phyloP scores from a whole-genome alignment of 2,329 filamentous ascomycete species.

The Colletotrichum costaricense region DNA sequence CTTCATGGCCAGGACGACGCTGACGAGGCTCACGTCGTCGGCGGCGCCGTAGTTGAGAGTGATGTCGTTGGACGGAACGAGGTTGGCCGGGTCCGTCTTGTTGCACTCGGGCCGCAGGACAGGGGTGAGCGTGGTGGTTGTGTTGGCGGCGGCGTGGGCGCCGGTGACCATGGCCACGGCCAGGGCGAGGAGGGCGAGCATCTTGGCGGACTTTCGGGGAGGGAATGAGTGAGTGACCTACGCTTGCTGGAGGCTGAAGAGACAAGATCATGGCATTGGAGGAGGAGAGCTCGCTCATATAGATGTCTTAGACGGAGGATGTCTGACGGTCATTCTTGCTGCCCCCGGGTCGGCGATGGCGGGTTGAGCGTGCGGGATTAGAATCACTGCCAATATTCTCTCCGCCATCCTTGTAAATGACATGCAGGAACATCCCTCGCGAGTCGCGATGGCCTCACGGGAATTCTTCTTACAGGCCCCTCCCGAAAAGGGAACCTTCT shows the following conservation, averaged over 20 bases:
- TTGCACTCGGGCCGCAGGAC: slow-evolving; percentile 16
- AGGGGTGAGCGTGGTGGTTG: slow-evolving; percentile 18
- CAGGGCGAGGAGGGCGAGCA: slow-evolving; percentile 26
- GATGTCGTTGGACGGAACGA: slow-evolving; percentile 51
- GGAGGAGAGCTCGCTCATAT: slow-evolving; percentile 6
- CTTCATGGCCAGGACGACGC: slow-evolving; percentile 63
- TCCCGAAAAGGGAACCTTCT: slow-evolving; percentile 7
- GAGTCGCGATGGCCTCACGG: slow-evolving; percentile 18
- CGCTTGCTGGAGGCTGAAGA: neutral
- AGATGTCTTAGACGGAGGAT: slow-evolving; percentile 6
- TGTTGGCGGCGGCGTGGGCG: slow-evolving; percentile 22
- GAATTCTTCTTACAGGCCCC: neutral
- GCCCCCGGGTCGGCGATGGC: neutral
- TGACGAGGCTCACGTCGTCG: slow-evolving; percentile 59
- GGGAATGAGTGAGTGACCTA: neutral
- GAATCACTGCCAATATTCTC: slow-evolving; percentile 9
- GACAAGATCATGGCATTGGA: neutral
- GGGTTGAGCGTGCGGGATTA: neutral
- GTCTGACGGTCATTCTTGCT: neutral
- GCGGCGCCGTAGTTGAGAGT: slow-evolving; percentile 41
- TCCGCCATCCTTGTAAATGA: slow-evolving; percentile 3
- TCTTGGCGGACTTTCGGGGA: neutral
- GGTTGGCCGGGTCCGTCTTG: slow-evolving; percentile 24
- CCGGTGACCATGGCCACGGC: slow-evolving; percentile 19
- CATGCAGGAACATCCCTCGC: slow-evolving; percentile 2